Percentiles rank a stretch among this genome's conserved stretches.
These are phyloP conservation scores for Furcasterigmium furcatum DNA, from an alignment of 2,329 filamentous ascomycete species.

Conservation along the genomic window DNA sequence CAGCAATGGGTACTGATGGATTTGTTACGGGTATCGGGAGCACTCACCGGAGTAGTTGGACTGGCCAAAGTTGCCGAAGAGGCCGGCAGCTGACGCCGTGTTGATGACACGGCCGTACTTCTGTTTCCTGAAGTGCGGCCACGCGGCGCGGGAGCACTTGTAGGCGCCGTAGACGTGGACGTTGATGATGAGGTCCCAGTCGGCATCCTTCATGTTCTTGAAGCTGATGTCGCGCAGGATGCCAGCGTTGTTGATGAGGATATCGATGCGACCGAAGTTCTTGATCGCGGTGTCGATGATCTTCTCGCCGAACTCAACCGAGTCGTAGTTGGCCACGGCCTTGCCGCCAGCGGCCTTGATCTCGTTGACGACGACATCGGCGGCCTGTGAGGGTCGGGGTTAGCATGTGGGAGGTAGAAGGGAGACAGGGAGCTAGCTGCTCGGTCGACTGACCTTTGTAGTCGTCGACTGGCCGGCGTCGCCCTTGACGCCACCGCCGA, in stretches of 20 bases:
- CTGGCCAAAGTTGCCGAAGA: constrained; percentile 95
- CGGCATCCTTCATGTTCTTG: constrained; percentile 96
- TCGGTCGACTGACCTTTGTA: constrained; percentile 62
- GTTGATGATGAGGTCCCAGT: constrained; percentile 93
- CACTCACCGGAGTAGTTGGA: constrained; percentile 79
- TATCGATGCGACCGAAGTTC: constrained; percentile 80
- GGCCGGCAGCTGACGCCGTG: constrained; percentile 90
- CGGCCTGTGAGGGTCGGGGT: constrained; percentile 53
- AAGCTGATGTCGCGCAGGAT: constrained; percentile 95
- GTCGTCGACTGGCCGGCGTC: constrained; percentile 66
- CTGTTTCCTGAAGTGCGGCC: constrained; percentile 97
- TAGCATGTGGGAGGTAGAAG: constrained; percentile 9
- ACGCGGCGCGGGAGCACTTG: constrained; percentile 92
- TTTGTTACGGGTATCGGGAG: not conserved
- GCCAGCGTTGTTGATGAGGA: constrained; percentile 97
- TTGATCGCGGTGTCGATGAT: constrained; percentile 90
- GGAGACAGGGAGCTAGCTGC: not conserved
- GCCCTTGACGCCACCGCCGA: constrained; percentile 89
- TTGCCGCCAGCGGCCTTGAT: constrained; percentile 88
- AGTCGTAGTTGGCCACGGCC: constrained; percentile 96
- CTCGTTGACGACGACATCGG: constrained; percentile 78
- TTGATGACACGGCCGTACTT: constrained; percentile 97
- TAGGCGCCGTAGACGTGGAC: constrained; percentile 93
- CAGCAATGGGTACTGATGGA: too few relatives aligned
- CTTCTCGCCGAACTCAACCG: constrained; percentile 86